Base-by-base conservation (phyloP, 352 stramenopile genomes). In the Thraustotheca clavata region DNA sequence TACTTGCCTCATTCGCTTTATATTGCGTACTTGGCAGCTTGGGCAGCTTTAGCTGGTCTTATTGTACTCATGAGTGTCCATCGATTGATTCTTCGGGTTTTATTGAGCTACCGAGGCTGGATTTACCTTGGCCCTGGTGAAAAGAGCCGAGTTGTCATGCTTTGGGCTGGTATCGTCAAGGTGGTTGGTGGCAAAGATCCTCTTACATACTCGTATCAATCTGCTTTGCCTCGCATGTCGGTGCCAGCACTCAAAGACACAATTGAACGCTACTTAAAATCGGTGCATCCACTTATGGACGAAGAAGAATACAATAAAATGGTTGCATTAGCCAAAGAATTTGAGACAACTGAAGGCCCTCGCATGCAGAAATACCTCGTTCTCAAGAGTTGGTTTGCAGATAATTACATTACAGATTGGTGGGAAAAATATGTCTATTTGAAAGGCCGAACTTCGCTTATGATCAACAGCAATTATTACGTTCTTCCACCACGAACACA, bases 401-500 rank as follows among this genome's bases (percentile, higher is more conserved):
- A 71, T 49, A 96, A 96, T 73, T 96, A 96, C 72, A 83, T 94
- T 18, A 92, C 82, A 48, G 86, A 94, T 76, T 93, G 83, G 83
- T 94, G 86, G 86, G 86, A 95, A 72, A 87, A 91, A 69, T 95
- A 95, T 67, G 86, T 95, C 55, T 95, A 93, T 71, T 71, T 95
- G 27, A 89, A 89, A 59, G 83, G 84, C 66, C 84, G 88, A 60
- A 89, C 77, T 47, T 91, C 87, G 27, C 75, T 96, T 63, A 89
- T 90, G 76, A 94, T 96, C 71, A 96, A 96, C 73, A 92, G 79
- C 72, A 96, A 96, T 71, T 96, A 96, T 76, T 96, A 96, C 62
- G 86, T 83, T 6, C 75, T 96, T 22, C 83, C 79, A 7, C 88
- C 89, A 59, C 52, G 89, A 3, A 61, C 87, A 24, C 87, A 85